Base-by-base conservation (phyloP, 441 rosid genomes). In the Kokia cookei region DNA sequence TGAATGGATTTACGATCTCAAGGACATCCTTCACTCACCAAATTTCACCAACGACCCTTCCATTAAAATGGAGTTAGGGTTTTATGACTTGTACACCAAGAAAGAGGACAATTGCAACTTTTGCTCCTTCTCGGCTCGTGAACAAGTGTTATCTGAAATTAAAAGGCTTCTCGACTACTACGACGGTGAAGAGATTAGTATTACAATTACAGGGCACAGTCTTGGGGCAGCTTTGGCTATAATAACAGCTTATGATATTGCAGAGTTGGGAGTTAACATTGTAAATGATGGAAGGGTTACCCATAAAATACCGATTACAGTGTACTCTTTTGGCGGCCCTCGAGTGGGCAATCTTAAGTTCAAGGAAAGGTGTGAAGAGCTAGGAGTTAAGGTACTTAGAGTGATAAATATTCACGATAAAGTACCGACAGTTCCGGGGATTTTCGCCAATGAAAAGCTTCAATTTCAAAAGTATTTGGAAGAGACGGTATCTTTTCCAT, bases 351-450 rank as follows among this genome's bases (percentile, higher is more conserved):
- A 89, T 58, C 78, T 84, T 27, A 85, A 81, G 74, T 89, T 89
- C 73, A 86, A 86, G 69, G 89, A 83, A 32, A 67, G 91, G 32
- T 83, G 87, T 7, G 89, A 86, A 0, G 88, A 87, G 55, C 86
- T 86, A 43, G 91, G 88, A 26, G 62, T 89, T 13, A 86, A 86
- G 72, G 91, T 87, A 3, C 71, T 89, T 11, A 74, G 93, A 81
- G 82, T 87, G 14, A 9, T 86, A 7, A 89, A 87, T 69, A 83
- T 81, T 22, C 93, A 87, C 27, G 93, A 89, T 76, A 86, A 83
- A 82, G 91, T 89, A 26, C 90, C 93, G 42, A 79, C 81, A 1
- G 91, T 89, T 59, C 93, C 93, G 4, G 93, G 90, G 43, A 88
- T 90, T 32, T 37, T 92, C 0, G 65, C 93, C 5, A 89, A 90